Evolutionary conservation across 208 protist genomes (phyloP).

Genomic region (Angomonas ambiguus): DNA sequence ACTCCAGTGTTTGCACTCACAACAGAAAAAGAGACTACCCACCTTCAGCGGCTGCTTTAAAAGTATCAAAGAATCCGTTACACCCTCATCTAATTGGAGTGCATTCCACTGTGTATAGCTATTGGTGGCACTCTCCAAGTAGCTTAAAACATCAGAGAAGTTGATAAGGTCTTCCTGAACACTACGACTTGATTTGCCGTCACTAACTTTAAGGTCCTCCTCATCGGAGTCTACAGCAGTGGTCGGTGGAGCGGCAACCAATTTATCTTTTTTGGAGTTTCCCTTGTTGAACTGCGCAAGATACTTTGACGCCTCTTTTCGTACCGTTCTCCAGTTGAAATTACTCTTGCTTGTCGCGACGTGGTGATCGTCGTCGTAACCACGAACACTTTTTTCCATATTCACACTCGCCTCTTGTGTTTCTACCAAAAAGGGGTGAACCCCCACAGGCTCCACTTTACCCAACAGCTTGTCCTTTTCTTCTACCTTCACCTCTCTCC

Average conservation of each 20-base stretch:
- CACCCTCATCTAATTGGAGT: neutral
- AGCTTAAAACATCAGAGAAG: constrained; percentile 39
- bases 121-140: constrained; percentile 13
- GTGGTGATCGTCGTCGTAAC: constrained; percentile 16
- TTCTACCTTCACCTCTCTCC: neutral
- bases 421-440: neutral
- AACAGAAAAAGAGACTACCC: neutral
- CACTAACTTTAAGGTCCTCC: neutral
- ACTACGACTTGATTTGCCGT: neutral
- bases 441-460: neutral
- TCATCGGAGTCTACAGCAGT: constrained; percentile 10
- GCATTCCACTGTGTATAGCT: neutral
- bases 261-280: neutral
- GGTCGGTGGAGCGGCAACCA: neutral
- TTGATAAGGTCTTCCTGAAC: constrained; percentile 58
- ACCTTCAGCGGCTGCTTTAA: neutral
- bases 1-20: neutral
- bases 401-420: neutral
- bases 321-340: neutral
- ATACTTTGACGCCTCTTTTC: constrained; percentile 11
- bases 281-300: constrained; percentile 9
- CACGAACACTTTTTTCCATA: constrained; percentile 20
- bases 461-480: neutral
- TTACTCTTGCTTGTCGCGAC: neutral
- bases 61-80: neutral